Evolutionary conservation across 2,329 filamentous ascomycete species (phyloP), one percentile per base, ranked within the genome.

Genomic region (Lanzia echinophila): DNA sequence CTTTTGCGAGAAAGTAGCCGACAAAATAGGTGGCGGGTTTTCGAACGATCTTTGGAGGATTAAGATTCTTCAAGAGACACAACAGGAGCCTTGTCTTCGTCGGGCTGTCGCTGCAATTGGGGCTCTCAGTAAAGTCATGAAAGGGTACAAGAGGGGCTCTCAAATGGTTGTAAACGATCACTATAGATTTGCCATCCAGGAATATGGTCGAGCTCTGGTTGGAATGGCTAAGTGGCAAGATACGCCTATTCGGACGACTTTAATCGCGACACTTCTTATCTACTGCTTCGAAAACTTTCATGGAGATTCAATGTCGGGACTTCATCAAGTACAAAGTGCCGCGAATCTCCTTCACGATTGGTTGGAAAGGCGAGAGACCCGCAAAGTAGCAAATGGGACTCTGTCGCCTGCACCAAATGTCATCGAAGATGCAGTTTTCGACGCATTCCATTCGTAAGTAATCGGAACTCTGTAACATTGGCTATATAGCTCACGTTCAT

Each of bases 61-160:
- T 3, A 44, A 28, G 8, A 12, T 52, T 7, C 50, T 52, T 36
- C 50, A 52, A 46, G 50, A 32, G 36, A 47, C 41, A 10, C 42
- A 52, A 19, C 42, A 47, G 11, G 50, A 52, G 20, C 42, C 42
- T 20, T 39, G 42, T 22, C 22, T 52, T 46, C 42, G 45, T 3
- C 50, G 47, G n/a, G 42, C 50, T 32, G 42, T 52, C 10, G 46
- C 41, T 38, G 50, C 50, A 22, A 52, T 52, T 10, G 50, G 50
- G n/a, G 50, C 50, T 32, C 50, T 52, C 4, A 31, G 42, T 31
- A 52, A 22, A 15, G 50, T 47, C 6, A 47, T 47, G 42, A 47
- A 24, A 12, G 42, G 33, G 20, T 41, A 28, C n/a, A 52, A 47
- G 13, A n/a, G 28, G 13, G 50, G 50, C 6, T 34, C 28, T 3